Conservation (phyloP, 257 asterid genomes). For the Nicotiana obtusifolia region DNA sequence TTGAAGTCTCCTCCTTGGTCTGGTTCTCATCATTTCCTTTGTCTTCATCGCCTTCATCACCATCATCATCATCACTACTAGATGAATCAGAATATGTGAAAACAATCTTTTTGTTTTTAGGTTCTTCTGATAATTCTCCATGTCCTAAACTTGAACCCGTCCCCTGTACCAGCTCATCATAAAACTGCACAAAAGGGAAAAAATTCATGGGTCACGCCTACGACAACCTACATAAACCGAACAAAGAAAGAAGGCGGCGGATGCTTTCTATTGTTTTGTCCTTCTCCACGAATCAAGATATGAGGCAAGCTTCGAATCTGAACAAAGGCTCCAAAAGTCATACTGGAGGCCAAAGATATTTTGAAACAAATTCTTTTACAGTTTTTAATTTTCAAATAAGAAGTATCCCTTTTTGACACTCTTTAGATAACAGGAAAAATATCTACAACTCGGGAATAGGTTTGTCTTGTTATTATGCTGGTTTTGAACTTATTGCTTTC, state of each 20-base stretch:
- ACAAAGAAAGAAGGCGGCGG: not conserved
- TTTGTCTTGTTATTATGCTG: too few species aligned
- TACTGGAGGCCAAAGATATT: not conserved
- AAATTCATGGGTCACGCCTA: not conserved
- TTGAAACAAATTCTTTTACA: not conserved
- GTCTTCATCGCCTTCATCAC: slow-evolving; percentile 10
- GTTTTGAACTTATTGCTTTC: too few species aligned
- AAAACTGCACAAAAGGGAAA: slow-evolving; percentile 43
- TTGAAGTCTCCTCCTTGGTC: slow-evolving; percentile 8
- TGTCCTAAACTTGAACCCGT: slow-evolving; percentile 27
- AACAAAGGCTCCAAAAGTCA: not conserved
- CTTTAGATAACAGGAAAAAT: not conserved
- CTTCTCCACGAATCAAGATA: not conserved
- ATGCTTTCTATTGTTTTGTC: not conserved
- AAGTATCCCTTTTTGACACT: not conserved
- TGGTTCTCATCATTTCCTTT: slow-evolving; percentile 23
- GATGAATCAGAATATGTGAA: slow-evolving; percentile 65
- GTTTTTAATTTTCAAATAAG: not conserved
- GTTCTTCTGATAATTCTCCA: slow-evolving; percentile 37
- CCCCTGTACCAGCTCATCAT: slow-evolving; percentile 75
- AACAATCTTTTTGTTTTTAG: slow-evolving; percentile 65
- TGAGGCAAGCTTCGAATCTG: not conserved
- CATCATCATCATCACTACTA: slow-evolving; percentile 39
- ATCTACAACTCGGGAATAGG: too few species aligned
- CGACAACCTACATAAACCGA: slow-evolving; percentile 5